Conservation (phyloP, 305 asterid species). For the Solanum hybrid region DNA sequence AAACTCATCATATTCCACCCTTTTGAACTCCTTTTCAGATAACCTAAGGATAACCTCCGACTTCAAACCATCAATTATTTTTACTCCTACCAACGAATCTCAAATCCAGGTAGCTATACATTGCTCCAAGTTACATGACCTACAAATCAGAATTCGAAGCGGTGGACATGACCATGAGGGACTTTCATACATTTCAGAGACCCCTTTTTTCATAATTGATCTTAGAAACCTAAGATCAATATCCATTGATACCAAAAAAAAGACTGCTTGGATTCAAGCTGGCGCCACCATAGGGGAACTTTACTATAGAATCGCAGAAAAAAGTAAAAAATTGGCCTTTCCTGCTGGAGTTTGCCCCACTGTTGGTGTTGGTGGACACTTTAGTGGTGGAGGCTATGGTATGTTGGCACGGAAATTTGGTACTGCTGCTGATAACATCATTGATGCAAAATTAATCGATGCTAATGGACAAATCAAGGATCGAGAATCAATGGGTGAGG, state of each 20-base stretch:
- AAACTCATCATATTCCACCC: too few relatives aligned
- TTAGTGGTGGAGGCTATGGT: constrained; percentile 36
- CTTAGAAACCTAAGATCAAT: not conserved
- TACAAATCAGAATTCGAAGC: not conserved
- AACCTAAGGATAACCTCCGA: too few relatives aligned
- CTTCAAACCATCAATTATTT: not conserved
- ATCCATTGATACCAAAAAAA: not conserved
- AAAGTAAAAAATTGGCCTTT: not conserved
- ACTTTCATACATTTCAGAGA: not conserved
- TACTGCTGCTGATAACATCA: constrained; percentile 16
- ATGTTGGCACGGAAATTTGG: constrained; percentile 20
- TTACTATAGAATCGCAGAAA: constrained; percentile 7
- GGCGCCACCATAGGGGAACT: not conserved
- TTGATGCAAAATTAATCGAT: not conserved
- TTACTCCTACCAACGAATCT: constrained; percentile 1
- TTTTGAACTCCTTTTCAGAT: too few relatives aligned
- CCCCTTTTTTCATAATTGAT: not conserved
- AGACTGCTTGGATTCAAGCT: too few relatives aligned
- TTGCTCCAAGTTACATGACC: not conserved
- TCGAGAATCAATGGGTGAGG: too few relatives aligned
- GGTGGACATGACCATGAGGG: constrained; percentile 6
- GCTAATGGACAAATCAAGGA: too few relatives aligned
- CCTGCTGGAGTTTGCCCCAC: not conserved
- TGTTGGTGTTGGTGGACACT: constrained; percentile 20
- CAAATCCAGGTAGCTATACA: not conserved